Conservation (phyloP, 148 eudicot species). For the Cornus florida region DNA sequence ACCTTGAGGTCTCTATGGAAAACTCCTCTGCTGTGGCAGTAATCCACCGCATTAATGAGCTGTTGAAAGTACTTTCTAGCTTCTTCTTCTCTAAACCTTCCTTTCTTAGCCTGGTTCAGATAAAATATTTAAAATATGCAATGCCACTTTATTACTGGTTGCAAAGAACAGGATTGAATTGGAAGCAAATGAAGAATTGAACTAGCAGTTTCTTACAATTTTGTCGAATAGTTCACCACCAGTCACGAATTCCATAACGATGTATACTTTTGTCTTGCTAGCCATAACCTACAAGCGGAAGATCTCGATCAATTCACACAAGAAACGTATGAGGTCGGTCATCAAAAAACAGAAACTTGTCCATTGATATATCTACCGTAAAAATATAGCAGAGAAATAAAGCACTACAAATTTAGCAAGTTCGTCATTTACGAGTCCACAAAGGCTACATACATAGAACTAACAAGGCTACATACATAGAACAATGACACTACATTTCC, state of each 20-base stretch:
- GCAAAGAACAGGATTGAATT: neutral
- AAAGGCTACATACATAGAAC: too few species aligned
- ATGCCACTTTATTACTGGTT: neutral
- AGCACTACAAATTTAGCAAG: too few species aligned
- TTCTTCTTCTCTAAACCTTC: slow-evolving; percentile 89
- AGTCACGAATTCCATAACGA: slow-evolving; percentile 83
- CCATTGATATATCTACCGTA: neutral
- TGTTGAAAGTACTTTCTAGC: slow-evolving; percentile 89
- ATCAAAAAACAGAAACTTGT: slow-evolving; percentile 1
- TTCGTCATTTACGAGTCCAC: too few species aligned
- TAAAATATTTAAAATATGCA: neutral
- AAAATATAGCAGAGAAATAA: neutral
- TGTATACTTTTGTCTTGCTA: slow-evolving; percentile 89
- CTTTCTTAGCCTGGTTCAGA: slow-evolving; percentile 59
- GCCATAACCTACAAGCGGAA: slow-evolving; percentile 78
- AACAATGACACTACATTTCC: too few species aligned
- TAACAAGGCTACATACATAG: too few species aligned
- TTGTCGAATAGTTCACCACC: slow-evolving; percentile 96
- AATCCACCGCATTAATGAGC: slow-evolving; percentile 83
- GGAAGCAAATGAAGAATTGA: neutral
- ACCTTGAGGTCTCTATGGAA: slow-evolving; percentile 87
- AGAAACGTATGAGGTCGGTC: slow-evolving; percentile 7
- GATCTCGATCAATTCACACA: slow-evolving; percentile 16
- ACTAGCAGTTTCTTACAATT: slow-evolving; percentile 54
- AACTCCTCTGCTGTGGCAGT: slow-evolving; percentile 92